These are phyloP conservation scores for Botrytis fragariae DNA, from an alignment of 2,329 filamentous ascomycete genomes.

Conservation along the genomic window DNA sequence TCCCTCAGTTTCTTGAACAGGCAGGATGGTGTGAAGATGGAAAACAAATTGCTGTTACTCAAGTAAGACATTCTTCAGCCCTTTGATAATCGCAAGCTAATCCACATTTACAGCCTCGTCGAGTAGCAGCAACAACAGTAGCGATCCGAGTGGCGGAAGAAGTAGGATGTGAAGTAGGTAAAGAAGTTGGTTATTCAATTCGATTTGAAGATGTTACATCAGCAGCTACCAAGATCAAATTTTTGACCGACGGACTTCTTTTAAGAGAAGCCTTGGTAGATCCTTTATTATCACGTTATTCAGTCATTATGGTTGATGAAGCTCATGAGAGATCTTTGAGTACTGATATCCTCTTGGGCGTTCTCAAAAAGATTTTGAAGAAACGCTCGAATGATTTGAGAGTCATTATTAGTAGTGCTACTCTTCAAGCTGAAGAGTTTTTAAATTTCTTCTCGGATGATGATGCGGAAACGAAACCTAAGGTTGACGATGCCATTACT, in stretches of 20 bases:
- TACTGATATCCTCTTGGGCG: constrained; percentile 83
- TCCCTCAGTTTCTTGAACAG: constrained; percentile 85
- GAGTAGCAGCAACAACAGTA: constrained; percentile 88
- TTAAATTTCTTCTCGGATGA: constrained; percentile 66
- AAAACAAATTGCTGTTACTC: constrained; percentile 82
- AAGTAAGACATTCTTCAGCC: constrained; percentile 54
- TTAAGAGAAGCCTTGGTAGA: constrained; percentile 91
- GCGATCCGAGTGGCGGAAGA: constrained; percentile 88
- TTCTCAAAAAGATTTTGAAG: constrained; percentile 86
- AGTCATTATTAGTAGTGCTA: constrained; percentile 90
- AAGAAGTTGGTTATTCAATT: constrained; percentile 91
- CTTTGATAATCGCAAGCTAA: constrained; percentile 17
- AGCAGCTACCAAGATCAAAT: constrained; percentile 82
- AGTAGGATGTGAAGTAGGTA: constrained; percentile 78
- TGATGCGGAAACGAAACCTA: constrained; percentile 38
- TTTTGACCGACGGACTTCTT: constrained; percentile 88
- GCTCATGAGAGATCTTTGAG: constrained; percentile 92
- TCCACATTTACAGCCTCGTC: constrained; percentile 61
- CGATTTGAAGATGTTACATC: constrained; percentile 90
- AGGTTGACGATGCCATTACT: constrained; percentile 41
- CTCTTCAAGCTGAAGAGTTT: constrained; percentile 85
- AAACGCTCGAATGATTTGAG: constrained; percentile 72
- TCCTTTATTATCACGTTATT: constrained; percentile 85
- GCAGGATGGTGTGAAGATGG: constrained; percentile 86
- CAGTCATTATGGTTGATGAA: constrained; percentile 96